Conservation (phyloP, 1,139 yeast genomes). For the Barnettozyma hawaiiensis region DNA sequence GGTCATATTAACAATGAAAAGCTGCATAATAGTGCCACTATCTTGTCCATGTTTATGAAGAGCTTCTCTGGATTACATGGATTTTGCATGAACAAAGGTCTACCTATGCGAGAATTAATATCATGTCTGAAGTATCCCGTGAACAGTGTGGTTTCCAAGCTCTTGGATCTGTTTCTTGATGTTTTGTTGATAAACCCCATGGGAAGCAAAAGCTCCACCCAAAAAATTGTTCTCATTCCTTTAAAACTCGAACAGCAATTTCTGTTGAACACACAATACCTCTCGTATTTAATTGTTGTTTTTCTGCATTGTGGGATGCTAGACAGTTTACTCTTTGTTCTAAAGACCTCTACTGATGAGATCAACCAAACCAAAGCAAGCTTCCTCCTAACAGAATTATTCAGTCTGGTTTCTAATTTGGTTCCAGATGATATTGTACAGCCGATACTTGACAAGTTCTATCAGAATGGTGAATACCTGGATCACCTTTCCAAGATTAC, state of each 20-base stretch:
- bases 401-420: conserved; percentile 47
- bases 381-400: conserved; percentile 55
- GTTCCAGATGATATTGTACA: conserved; percentile 28
- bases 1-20: conserved; percentile 45
- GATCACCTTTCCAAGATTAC: conserved; percentile 11
- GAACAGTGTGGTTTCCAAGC: conserved; percentile 49
- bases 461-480: not conserved
- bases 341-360: conserved; percentile 43
- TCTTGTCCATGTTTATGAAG: conserved; percentile 58
- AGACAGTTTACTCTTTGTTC: conserved; percentile 41
- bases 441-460: conserved; percentile 1
- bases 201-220: conserved; percentile 18
- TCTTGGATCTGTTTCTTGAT: conserved; percentile 70
- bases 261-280: conserved; percentile 48
- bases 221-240: conserved; percentile 22
- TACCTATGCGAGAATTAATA: conserved; percentile 53
- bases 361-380: conserved; percentile 55
- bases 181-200: conserved; percentile 55
- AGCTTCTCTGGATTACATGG: conserved; percentile 75
- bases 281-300: conserved; percentile 51
- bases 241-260: conserved; percentile 29
- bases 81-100: conserved; percentile 53
- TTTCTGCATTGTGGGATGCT: conserved; percentile 54
- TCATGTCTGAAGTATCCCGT: conserved; percentile 58
- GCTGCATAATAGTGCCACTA: conserved; percentile 56